Evolutionary conservation across 1,139 yeast species (phyloP), one percentile per base, ranked within the genome.

Genomic region (Pneumocystis sp.): DNA sequence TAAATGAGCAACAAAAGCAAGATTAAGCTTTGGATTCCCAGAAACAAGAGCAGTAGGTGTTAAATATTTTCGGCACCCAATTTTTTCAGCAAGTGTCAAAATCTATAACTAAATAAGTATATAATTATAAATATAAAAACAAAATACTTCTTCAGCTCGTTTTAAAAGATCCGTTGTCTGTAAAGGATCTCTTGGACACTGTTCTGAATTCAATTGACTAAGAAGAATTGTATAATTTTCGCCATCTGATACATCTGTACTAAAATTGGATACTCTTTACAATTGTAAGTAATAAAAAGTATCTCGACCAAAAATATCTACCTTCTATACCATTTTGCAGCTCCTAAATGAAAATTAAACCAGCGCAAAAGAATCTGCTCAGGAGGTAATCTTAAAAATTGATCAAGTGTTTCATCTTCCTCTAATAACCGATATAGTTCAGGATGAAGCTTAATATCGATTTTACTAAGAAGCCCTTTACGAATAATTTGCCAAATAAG

Each of bases 401-500:
- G 97, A 76, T 95, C 99, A 69, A 93, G 81, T 60, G 97, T 93
- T 77, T 93, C 99, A 75, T 93, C 98, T 61, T 93, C 97, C 75
- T 90, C 97, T 70, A 93, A 81, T 69, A 93, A 79, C 72, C 99
- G 87, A 78, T 95, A 93, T 74, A 93, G 82, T 76, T 93, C 99
- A 3, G 99, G 99, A 73, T 93, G 99, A 69, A 86, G 80, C 76
- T 93, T 91, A 75, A 93, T 93, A 76, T 95, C 98, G 74, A 93
- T 95, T 78, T 93, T 93, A 70, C 95, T 83, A 72, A 93, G 84
- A 74, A 93, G 80, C 62, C 98, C 99, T 76, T 96, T 85, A 77
- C 98, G 86, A 71, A 93, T 95, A 72, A 95, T 87, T 79, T 93
- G 99, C 99, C 99, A 93, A 72, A 93, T 91, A 68, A 95, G 82